A percentile compares a stretch with the other conserved stretches of the same genome.
Evolutionary conservation across 1,139 yeast genomes (phyloP).

Genomic region (Kurtzmaniella quercitrusa): DNA sequence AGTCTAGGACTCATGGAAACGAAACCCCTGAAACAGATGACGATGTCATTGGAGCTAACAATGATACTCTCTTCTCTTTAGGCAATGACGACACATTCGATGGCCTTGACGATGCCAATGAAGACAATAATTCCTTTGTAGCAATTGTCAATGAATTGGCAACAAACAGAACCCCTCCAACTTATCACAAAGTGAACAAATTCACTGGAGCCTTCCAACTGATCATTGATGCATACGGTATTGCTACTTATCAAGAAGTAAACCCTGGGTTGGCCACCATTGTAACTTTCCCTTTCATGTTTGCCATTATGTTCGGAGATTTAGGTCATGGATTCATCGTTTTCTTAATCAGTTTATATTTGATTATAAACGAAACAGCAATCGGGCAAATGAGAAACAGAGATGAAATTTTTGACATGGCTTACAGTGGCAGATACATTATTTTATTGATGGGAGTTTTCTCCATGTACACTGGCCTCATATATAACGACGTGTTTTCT

Average conservation of each 20-base stretch:
- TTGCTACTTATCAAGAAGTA: conserved; percentile 90
- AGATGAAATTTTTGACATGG: conserved; percentile 97
- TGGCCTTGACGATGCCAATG: conserved; percentile 20
- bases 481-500: conserved; percentile 91
- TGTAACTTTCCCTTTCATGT: conserved; percentile 96
- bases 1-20: conserved; percentile 13
- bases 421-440: conserved; percentile 86
- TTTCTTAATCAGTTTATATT: conserved; percentile 61
- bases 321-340: conserved; percentile 90
- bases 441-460: conserved; percentile 86
- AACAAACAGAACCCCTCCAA: conserved; percentile 88
- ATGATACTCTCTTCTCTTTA: conserved; percentile 27
- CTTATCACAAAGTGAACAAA: conserved; percentile 86
- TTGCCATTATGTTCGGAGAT: conserved; percentile 99
- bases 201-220: conserved; percentile 89
- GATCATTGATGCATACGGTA: conserved; percentile 93
- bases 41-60: background rate
- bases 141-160: conserved; percentile 73
- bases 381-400: conserved; percentile 64
- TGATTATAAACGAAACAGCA: conserved; percentile 65
- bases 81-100: conserved; percentile 17
- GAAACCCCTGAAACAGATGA: background rate
- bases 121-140: conserved; percentile 27
- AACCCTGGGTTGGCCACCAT: conserved; percentile 95
- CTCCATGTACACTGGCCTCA: conserved; percentile 88